These are phyloP conservation scores for Fusarium multiceps DNA, from an alignment of 2,329 filamentous ascomycete genomes.

Conservation along the genomic window DNA sequence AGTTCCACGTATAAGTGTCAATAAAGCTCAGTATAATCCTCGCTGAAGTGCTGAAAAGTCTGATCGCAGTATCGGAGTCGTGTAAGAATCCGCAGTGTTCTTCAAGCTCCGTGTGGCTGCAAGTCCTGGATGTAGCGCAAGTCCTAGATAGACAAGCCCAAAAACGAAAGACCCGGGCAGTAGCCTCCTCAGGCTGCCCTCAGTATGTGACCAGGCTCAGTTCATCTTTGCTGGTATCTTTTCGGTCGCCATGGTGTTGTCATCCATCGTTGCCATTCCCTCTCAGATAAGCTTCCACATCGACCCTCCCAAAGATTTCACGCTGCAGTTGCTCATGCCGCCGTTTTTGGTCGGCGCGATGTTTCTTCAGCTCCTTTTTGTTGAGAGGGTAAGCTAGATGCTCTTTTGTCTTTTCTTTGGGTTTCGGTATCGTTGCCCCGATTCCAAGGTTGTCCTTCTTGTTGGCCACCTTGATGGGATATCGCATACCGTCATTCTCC, in stretches of 20 bases:
- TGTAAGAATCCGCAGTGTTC: no score
- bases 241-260: background rate
- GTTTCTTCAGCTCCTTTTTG: constrained; percentile 75
- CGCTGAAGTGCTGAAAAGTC: background rate
- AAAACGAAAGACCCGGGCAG: background rate
- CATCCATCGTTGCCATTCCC: constrained; percentile 46
- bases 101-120: background rate
- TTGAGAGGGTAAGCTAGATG: constrained; percentile 66
- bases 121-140: constrained; percentile 13
- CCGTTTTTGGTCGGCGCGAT: constrained; percentile 70
- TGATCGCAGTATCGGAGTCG: no score
- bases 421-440: constrained; percentile 63
- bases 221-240: background rate
- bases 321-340: constrained; percentile 72
- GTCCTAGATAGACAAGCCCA: constrained; percentile 11
- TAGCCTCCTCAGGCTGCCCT: background rate
- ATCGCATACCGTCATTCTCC: constrained; percentile 76
- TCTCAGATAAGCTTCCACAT: constrained; percentile 79
- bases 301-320: constrained; percentile 79
- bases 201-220: background rate
- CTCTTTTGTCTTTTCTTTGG: constrained; percentile 55
- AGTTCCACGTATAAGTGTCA: background rate
- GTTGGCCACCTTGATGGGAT: constrained; percentile 76
- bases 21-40: background rate
- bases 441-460: constrained; percentile 83